Evolutionary conservation across 2,329 filamentous ascomycete species (phyloP), one percentile per base, ranked within the genome.

Genomic region (Dryadomyces quercivorus): DNA sequence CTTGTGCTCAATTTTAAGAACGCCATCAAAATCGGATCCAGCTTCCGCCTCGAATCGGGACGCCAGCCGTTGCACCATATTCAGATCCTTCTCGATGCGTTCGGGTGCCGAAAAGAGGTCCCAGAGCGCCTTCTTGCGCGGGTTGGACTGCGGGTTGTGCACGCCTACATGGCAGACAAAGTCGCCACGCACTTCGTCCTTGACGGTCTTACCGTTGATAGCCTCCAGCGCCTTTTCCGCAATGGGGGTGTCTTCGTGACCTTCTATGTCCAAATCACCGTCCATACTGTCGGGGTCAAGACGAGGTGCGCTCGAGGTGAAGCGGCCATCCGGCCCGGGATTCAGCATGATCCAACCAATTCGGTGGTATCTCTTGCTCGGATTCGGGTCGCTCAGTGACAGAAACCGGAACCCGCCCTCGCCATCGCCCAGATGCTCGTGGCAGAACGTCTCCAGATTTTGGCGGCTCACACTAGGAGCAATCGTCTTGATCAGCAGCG

Each of bases 291-390:
- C 82, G 13, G 80, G 78, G 5, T 40, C 46, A 15, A 26, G 31
- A n/a, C 36, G 31, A 18, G 7, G 15, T 1, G 21, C 38, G 4
- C 13, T 6, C 5, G 12, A 8, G 5, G 51, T 8, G 34, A 51
- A 54, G 12, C 58, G 57, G 18, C 52, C 55, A 61, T 93, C 86
- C n/a, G 80, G 76, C 58, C 84, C 78, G 16, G 89, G 86, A 63
- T 97, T 86, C 10, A 98, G 77, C 78, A 97, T 93, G 57, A 98
- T 94, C 92, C 94, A 98, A 21, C 93, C 93, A 68, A 98, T 97
- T 21, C 93, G 85, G 66, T 98, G 93, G 64, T 91, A 98, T 59
- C 95, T 86, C 72, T 98, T 98, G 63, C 89, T 86, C 1, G 93
- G 93, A 65, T 98, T 98, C 0, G 93, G 93, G 63, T 98, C 93